phyloP scores from a whole-genome alignment of 1,139 yeast genomes.

The Meyerozyma sp. region DNA sequence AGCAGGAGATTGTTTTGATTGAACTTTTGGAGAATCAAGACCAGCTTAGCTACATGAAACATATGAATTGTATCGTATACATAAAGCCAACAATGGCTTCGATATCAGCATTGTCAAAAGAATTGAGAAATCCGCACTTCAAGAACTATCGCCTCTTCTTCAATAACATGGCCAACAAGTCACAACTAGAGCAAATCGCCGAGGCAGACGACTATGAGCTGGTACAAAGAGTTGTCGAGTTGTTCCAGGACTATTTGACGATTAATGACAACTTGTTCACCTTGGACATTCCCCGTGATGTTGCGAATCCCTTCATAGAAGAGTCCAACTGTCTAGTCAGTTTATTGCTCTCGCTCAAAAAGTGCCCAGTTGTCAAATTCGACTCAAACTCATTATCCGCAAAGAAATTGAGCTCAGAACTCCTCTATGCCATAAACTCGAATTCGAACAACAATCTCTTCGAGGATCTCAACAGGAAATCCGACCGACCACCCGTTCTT shows the following conservation, averaged over 20 bases:
- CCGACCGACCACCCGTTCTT: slow-evolving; percentile 70
- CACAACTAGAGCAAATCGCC: slow-evolving; percentile 79
- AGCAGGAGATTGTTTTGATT: slow-evolving; percentile 75
- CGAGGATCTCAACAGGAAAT: slow-evolving; percentile 50
- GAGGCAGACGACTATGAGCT: slow-evolving; percentile 86
- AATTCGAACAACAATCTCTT: slow-evolving; percentile 57
- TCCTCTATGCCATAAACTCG: slow-evolving; percentile 54
- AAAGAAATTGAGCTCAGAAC: slow-evolving; percentile 64
- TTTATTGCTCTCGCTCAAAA: slow-evolving; percentile 64
- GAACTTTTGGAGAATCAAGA: slow-evolving; percentile 62
- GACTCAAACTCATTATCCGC: slow-evolving; percentile 64
- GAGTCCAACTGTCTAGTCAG: slow-evolving; percentile 56
- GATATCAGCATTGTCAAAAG: slow-evolving; percentile 54
- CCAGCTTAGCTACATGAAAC: slow-evolving; percentile 69
- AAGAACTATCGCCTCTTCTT: slow-evolving; percentile 70
- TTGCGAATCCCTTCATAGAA: slow-evolving; percentile 25
- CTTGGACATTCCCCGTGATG: slow-evolving; percentile 17
- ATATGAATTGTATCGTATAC: slow-evolving; percentile 76
- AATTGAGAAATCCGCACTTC: slow-evolving; percentile 74
- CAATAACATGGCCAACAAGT: slow-evolving; percentile 68
- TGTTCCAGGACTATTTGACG: slow-evolving; percentile 78
- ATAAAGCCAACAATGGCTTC: slow-evolving; percentile 69
- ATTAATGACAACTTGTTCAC: slow-evolving; percentile 66
- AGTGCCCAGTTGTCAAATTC: slow-evolving; percentile 72
- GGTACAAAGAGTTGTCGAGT: slow-evolving; percentile 68